phyloP scores from a whole-genome alignment of 2,329 filamentous ascomycete species.

The Ceratocystis lukuohia region DNA sequence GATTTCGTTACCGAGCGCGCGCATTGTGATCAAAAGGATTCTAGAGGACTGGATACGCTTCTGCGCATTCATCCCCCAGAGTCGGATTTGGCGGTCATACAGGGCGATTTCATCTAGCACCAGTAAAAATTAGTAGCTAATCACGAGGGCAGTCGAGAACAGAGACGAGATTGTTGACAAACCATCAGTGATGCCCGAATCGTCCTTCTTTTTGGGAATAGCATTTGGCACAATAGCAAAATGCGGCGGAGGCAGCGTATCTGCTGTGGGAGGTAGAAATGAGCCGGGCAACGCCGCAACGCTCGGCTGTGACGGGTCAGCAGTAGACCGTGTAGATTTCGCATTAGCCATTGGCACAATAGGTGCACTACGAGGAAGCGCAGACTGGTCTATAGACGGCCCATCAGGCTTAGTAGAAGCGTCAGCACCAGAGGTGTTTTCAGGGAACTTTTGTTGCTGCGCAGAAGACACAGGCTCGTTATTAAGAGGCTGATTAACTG shows the following conservation, averaged over 20 bases:
- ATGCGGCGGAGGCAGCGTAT: background rate
- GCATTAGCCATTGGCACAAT: slow-evolving; percentile 1
- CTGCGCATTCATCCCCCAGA: slow-evolving; percentile 94
- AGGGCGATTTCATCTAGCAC: slow-evolving; percentile 82
- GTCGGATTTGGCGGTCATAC: slow-evolving; percentile 91
- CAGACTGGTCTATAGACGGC: background rate
- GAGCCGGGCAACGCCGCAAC: background rate
- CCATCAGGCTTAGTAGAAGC: background rate
- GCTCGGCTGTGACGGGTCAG: background rate
- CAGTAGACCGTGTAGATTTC: background rate
- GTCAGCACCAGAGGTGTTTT: background rate
- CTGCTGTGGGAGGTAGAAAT: background rate
- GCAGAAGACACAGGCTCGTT: background rate
- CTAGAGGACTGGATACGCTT: slow-evolving; percentile 81
- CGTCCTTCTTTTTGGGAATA: background rate
- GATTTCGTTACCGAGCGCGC: slow-evolving; percentile 81
- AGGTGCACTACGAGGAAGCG: background rate
- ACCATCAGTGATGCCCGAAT: slow-evolving; percentile 9
- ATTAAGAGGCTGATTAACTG: background rate
- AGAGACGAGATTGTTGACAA: background rate
- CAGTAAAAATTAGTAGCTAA: background rate
- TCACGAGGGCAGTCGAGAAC: background rate
- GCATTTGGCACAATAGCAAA: background rate
- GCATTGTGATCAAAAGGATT: slow-evolving; percentile 78
- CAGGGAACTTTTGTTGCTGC: background rate